Conservation (phyloP, 495 filamentous ascomycete genomes). For the Friedmanniomyces endolithicus region DNA sequence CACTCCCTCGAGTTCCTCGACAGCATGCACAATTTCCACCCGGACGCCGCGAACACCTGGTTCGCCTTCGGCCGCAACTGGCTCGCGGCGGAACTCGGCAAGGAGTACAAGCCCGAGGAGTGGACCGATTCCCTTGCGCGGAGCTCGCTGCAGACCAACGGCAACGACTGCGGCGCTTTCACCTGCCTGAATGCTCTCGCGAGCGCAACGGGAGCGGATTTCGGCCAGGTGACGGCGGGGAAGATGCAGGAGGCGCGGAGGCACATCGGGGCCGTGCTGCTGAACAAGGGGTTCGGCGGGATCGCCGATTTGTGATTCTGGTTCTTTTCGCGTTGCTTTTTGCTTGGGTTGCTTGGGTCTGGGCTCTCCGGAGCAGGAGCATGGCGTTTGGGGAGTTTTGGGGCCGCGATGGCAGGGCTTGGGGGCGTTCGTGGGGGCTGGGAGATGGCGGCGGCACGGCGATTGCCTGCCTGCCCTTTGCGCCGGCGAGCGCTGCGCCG, state of each 20-base stretch:
- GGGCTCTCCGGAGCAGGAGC: neutral
- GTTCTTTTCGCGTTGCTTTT: too few relatives aligned
- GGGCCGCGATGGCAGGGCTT: too few relatives aligned
- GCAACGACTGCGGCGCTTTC: constrained; percentile 72
- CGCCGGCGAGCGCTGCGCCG: too few relatives aligned
- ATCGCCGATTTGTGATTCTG: constrained; percentile 10
- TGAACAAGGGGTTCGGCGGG: constrained; percentile 18
- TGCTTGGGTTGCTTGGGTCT: neutral
- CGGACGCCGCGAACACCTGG: constrained; percentile 28
- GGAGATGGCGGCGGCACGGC: too few relatives aligned
- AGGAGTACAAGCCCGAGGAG: constrained; percentile 44
- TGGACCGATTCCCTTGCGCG: constrained; percentile 39
- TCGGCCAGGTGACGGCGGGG: constrained; percentile 3
- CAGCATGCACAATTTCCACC: constrained; percentile 36
- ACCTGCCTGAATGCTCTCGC: constrained; percentile 25
- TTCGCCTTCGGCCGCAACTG: constrained; percentile 36
- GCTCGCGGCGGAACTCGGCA: constrained; percentile 47
- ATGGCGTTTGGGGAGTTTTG: too few relatives aligned
- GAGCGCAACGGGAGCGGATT: constrained; percentile 14
- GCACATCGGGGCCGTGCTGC: constrained; percentile 21
- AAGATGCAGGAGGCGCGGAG: constrained; percentile 20
- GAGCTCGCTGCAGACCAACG: constrained; percentile 51
- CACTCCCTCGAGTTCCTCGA: constrained; percentile 65
- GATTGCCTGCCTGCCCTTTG: too few relatives aligned
- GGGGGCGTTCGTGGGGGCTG: too few relatives aligned